Percentiles rank a stretch among this genome's conserved stretches.
Conservation (phyloP, 73 alveolate genomes). For the Uronychia binucleata region DNA sequence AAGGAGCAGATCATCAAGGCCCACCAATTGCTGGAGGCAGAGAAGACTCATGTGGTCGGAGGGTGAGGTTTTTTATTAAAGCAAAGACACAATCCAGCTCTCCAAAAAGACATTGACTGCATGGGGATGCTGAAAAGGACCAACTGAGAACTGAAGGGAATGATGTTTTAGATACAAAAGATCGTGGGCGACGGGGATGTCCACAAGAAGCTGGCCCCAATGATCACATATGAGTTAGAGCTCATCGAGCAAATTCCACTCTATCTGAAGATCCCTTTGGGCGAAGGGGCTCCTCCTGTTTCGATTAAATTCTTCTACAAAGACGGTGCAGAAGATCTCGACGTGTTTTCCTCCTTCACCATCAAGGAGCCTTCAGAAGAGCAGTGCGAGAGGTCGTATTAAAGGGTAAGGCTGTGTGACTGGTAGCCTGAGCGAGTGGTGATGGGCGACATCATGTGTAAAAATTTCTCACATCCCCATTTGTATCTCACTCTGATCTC, state of each 20-base stretch:
- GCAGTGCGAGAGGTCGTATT: not conserved
- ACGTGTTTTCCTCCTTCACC: not conserved
- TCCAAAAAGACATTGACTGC: not conserved
- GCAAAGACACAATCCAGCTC: no score
- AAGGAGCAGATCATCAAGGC: no score
- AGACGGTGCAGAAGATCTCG: not conserved
- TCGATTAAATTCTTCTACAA: not conserved
- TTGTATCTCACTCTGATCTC: not conserved
- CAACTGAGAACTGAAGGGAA: conserved; percentile 12
- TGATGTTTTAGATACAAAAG: not conserved
- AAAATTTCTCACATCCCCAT: not conserved
- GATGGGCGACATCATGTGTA: not conserved
- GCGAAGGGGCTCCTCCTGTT: not conserved
- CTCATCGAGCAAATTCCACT: not conserved
- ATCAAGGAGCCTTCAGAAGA: not conserved
- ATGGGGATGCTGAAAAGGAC: not conserved
- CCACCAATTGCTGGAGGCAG: no score
- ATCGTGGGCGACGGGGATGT: conserved; percentile 2
- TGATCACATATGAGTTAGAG: not conserved
- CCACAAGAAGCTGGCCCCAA: not conserved
- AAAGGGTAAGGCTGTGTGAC: not conserved
- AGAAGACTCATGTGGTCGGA: no score
- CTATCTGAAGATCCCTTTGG: not conserved
- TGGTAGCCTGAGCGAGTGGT: not conserved
- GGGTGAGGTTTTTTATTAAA: no score